Conservation (phyloP, 2,329 filamentous ascomycete genomes). For the Aspergillus sp. region DNA sequence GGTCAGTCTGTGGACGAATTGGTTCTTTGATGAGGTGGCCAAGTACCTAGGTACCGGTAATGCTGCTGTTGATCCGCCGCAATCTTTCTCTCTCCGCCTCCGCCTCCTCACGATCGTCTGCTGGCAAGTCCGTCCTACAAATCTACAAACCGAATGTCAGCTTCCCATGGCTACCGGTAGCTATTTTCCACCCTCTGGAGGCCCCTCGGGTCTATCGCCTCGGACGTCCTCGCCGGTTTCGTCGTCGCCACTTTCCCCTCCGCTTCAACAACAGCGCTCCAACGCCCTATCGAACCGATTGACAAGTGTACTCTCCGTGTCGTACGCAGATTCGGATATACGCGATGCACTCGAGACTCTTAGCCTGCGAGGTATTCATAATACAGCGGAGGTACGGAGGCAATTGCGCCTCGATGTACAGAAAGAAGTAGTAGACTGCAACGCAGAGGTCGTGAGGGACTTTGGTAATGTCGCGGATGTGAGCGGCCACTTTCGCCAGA, state of each 20-base stretch:
- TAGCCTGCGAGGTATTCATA: constrained; percentile 69
- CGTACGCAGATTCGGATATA: constrained; percentile 90
- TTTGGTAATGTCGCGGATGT: constrained; percentile 90
- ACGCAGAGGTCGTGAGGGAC: constrained; percentile 82
- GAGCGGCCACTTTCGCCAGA: constrained; percentile 25
- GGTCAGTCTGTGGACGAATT: not conserved
- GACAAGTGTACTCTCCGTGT: constrained; percentile 81
- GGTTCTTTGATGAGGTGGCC: not conserved
- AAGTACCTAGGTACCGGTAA: not conserved
- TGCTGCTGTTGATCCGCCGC: not conserved
- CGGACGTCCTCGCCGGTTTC: constrained; percentile 23
- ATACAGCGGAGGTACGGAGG: constrained; percentile 75
- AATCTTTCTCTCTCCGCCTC: constrained; percentile 10
- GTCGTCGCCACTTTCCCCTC: constrained; percentile 33
- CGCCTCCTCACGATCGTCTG: constrained; percentile 23
- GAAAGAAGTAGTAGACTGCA: constrained; percentile 88
- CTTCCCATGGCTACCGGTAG: constrained; percentile 31
- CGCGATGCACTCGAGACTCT: constrained; percentile 77
- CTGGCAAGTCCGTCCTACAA: constrained; percentile 7
- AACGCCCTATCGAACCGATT: constrained; percentile 79
- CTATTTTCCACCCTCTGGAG: constrained; percentile 30
- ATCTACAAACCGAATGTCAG: constrained; percentile 2
- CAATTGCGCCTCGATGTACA: constrained; percentile 80
- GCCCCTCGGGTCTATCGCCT: constrained; percentile 23
- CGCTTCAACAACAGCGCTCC: constrained; percentile 33